Conservation (phyloP, 306 rosid genomes). For the Medicago ruthenica region DNA sequence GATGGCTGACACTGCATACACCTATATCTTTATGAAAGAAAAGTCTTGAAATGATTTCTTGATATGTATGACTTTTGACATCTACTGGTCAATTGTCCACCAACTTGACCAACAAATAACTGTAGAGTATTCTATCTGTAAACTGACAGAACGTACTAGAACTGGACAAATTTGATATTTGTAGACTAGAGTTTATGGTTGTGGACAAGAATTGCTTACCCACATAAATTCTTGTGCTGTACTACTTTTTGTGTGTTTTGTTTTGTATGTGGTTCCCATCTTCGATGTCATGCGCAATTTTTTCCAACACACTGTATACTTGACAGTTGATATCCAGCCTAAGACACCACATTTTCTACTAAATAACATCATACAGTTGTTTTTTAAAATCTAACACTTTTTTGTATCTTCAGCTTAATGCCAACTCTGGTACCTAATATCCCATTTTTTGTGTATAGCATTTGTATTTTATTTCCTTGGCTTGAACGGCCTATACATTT, state of each 20-base stretch:
- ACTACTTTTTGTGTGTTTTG: background rate
- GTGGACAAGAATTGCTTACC: background rate
- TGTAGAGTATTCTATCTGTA: background rate
- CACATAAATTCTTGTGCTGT: background rate
- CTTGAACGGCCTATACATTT: slow-evolving; percentile 14
- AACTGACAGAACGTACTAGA: background rate
- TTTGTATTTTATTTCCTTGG: background rate
- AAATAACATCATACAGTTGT: background rate
- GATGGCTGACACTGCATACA: background rate
- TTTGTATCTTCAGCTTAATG: slow-evolving; percentile 14
- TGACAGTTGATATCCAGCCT: slow-evolving; percentile 12
- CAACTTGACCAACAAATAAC: background rate
- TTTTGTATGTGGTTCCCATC: background rate
- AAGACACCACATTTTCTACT: background rate
- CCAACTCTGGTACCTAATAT: slow-evolving; percentile 17
- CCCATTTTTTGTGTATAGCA: slow-evolving; percentile 2
- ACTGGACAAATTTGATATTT: background rate
- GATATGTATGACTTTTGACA: background rate
- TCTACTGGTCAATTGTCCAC: background rate
- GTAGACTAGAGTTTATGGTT: background rate
- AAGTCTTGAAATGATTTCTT: background rate
- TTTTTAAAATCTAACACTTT: background rate
- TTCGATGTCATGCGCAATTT: background rate
- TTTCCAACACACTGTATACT: background rate
- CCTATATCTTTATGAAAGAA: too few species aligned